Evolutionary conservation across 257 asterid genomes (phyloP), one percentile per base, ranked within the genome.

Genomic region (Lycium ferocissimum): DNA sequence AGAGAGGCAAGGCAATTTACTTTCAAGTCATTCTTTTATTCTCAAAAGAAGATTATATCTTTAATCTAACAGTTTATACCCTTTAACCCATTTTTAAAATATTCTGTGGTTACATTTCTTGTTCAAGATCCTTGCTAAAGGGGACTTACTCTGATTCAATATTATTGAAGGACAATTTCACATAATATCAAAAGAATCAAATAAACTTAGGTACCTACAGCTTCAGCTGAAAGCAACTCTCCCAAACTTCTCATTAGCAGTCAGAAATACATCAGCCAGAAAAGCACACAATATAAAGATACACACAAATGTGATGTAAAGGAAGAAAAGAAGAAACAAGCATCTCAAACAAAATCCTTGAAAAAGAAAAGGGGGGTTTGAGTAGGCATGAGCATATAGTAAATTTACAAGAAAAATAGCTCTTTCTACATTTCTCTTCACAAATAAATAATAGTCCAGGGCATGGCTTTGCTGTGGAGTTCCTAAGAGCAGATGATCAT

Each of bases 361-460:
- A 67, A 49, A 51, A 35, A 18, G 47, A 45, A 15, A 40, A 51
- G 26, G 26, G 11, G 35, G 65, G 49, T 47, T 75, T 47, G 82
- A 76, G 47, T 76, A 26, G 63, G 82, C 82, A 76, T 76, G 63
- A 76, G 63, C 59, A 76, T 12, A 76, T 22, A 76, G 82, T 76
- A 51, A 87, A 86, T 85, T 83, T 88, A 84, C 88, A 84, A 63
- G 86, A 90, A 83, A 81, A 72, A 76, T 82, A 86, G 6, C 7
- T 49, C 84, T 87, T 84, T 86, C 90, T 85, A 80, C 51, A 81
- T 83, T 88, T 87, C 86, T 58, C 84, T 87, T 85, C 82, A 57
- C 85, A 69, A 79, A 86, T 82, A 69, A 72, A 76, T 26, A 51
- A 51, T 76, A 11, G 63, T 14, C 22, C 82, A 0, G 26, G 63